A percentile compares a stretch with the other conserved stretches of the same genome.
These are phyloP conservation scores for Globisporangium recalcitrans DNA, from an alignment of 352 stramenopile species.

Conservation along the genomic window DNA sequence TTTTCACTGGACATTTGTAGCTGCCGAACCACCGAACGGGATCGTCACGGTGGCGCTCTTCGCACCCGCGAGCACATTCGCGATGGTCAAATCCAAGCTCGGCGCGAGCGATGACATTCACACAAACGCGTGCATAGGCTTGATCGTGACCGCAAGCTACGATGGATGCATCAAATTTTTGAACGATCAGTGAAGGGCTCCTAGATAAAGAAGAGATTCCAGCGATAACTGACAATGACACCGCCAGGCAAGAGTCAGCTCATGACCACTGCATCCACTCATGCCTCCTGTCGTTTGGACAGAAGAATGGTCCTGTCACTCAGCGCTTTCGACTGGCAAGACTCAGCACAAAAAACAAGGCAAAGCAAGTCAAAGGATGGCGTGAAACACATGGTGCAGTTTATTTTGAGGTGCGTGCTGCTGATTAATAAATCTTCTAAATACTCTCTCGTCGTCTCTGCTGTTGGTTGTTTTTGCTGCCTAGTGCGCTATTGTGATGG, in stretches of 20 bases:
- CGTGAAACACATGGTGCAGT: conserved; percentile 1
- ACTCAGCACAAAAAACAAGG: background rate
- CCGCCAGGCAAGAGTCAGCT: background rate
- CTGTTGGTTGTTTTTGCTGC: conserved; percentile 1
- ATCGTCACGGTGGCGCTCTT: conserved; percentile 83
- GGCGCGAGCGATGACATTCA: conserved; percentile 53
- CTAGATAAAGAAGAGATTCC: background rate
- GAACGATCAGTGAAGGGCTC: conserved; percentile 36
- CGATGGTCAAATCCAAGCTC: conserved; percentile 75
- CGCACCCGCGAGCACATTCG: conserved; percentile 70
- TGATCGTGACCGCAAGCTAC: conserved; percentile 82
- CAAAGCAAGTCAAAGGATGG: background rate
- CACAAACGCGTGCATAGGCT: conserved; percentile 64
- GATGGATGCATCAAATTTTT: conserved; percentile 82
- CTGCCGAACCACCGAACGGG: conserved; percentile 56
- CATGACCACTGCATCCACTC: background rate
- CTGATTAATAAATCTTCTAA: conserved; percentile 18
- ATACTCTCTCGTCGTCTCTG: conserved; percentile 11
- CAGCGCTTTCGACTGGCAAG: background rate
- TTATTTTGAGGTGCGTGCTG: conserved; percentile 6
- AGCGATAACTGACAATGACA: background rate
- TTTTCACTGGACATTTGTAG: conserved; percentile 18
- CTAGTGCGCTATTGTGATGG: conserved; percentile 9
- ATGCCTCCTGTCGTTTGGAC: no score
- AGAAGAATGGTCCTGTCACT: background rate